phyloP scores from a whole-genome alignment of 2,329 filamentous ascomycete genomes.

The Sphaerulina populicola region DNA sequence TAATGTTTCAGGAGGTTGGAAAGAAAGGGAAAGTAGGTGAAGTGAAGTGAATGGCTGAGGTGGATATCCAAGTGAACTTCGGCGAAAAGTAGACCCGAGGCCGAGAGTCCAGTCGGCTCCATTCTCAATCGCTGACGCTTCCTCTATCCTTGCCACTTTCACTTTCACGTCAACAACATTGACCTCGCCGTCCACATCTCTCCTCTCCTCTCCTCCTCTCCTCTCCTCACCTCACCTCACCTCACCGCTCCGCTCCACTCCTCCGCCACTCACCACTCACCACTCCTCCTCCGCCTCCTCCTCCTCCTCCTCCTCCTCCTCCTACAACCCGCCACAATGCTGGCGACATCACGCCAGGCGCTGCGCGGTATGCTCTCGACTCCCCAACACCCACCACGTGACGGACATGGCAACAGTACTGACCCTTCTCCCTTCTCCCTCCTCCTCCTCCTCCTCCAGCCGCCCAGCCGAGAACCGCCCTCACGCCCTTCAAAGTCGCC shows the following conservation, averaged over 20 bases:
- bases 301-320: no score
- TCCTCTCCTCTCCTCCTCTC: background rate
- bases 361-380: conserved; percentile 43
- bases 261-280: conserved; percentile 1
- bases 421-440: conserved; percentile 12
- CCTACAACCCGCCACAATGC: conserved; percentile 3
- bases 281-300: background rate
- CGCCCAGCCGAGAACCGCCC: conserved; percentile 59
- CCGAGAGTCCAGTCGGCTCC: background rate
- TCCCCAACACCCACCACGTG: background rate
- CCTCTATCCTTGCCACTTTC: background rate
- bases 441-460: no score
- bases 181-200: background rate
- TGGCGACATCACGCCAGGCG: conserved; percentile 32
- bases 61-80: background rate
- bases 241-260: background rate
- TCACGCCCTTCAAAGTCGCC: conserved; percentile 56
- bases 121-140: conserved; percentile 1
- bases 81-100: background rate
- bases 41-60: background rate
- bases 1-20: no score
- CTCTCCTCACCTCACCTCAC: background rate
- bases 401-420: conserved; percentile 16
- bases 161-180: background rate
- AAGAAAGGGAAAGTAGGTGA: background rate